Evolutionary conservation across 495 filamentous ascomycete species (phyloP), one percentile per base, ranked within the genome.

Genomic region (Extremus antarcticus): DNA sequence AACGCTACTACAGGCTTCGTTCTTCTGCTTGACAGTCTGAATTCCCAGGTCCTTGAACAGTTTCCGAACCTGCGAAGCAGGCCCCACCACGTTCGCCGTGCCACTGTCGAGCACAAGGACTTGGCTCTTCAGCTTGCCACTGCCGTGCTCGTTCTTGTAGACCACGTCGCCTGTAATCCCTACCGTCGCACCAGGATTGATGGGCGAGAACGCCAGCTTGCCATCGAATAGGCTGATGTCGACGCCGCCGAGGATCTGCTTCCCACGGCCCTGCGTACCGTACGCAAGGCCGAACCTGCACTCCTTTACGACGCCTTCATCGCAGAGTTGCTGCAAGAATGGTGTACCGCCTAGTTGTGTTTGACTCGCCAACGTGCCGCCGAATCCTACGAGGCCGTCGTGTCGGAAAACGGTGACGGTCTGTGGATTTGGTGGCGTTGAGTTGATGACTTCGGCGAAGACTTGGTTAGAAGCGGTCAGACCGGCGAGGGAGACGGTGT

Each of bases 1-100:
- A 9, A 48, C 49, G 21, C 20, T n/a, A 2, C 21, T 32, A 21
- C 48, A 53, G 50, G 50, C 48, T 20, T 32, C 20, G 13, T 32
- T 13, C 11, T 19, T 54, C 25, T 47, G 55, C 50, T 52, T 29
- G 39, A 58, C 40, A 21, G 38, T 50, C 45, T 56, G 54, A 19
- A 56, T 51, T 3, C 54, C 54, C 2, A 51, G 25, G 2, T 2
- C 35, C 13, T 39, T 46, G 54, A 56, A 56, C 8, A 56, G 25
- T 4, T 15, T 23, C 3, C n/a, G 45, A 16, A 51, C 32, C 11
- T 50, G 23, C 24, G 21, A 29, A 22, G 19, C 20, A n/a, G 57
- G 57, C 29, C 47, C 53, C 39, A 55, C 47, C 45, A 48, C 43
- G 21, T 56, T 47, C 3, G 52, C 52, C 3, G 52, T 54, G 3